Conservation (phyloP, 805 yeast species). For the Candida tammaniensis region DNA sequence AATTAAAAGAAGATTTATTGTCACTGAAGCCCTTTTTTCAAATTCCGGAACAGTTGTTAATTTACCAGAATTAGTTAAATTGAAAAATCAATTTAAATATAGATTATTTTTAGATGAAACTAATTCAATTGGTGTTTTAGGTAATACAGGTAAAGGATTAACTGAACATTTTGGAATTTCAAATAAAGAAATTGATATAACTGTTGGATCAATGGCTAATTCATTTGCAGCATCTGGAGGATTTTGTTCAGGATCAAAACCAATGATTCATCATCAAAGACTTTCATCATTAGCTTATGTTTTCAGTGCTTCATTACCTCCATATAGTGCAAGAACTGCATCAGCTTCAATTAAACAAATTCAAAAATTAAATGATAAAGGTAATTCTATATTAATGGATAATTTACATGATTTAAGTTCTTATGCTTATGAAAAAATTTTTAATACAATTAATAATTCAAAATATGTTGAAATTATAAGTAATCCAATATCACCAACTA, state of each 20-base stretch:
- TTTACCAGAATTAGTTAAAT: conserved; percentile 62
- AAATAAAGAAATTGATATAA: conserved; percentile 74
- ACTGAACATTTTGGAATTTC: conserved; percentile 70
- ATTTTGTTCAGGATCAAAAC: conserved; percentile 80
- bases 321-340: conserved; percentile 69
- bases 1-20: conserved; percentile 82
- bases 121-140: conserved; percentile 81
- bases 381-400: conserved; percentile 30
- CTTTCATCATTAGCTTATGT: conserved; percentile 87
- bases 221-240: conserved; percentile 89
- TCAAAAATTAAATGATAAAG: conserved; percentile 29
- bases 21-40: conserved; percentile 87
- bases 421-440: conserved; percentile 39
- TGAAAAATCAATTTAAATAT: conserved; percentile 80
- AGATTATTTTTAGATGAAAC: conserved; percentile 87
- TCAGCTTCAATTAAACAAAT: conserved; percentile 54
- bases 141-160: conserved; percentile 81
- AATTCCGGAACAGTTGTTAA: conserved; percentile 78
- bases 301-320: conserved; percentile 92
- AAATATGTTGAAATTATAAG: conserved; percentile 54
- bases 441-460: conserved; percentile 32
- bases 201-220: conserved; percentile 81
- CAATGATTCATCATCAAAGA: conserved; percentile 89
- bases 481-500: conserved; percentile 57
- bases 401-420: conserved; percentile 41